phyloP scores from a whole-genome alignment of 768 basidiomycete species.

The Sistotremastrum niveocremeum region DNA sequence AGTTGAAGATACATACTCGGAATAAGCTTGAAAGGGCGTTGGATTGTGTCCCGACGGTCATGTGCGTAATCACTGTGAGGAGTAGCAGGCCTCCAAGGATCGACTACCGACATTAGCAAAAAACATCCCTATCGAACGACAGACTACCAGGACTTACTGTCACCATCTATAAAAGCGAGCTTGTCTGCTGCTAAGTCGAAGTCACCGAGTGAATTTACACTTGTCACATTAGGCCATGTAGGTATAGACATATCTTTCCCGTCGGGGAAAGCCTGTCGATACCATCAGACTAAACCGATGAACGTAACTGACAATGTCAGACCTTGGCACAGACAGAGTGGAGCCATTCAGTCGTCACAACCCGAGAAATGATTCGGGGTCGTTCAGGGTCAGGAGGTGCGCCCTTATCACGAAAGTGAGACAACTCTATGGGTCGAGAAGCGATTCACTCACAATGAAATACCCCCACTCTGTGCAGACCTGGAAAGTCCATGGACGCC shows the following conservation, averaged over 20 bases:
- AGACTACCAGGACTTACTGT: slow-evolving; percentile 30
- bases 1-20: slow-evolving; percentile 38
- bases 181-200: slow-evolving; percentile 70
- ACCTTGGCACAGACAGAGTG: slow-evolving; percentile 6
- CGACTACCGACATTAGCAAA: slow-evolving; percentile 32
- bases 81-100: slow-evolving; percentile 84
- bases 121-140: neutral
- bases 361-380: slow-evolving; percentile 68
- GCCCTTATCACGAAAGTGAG: slow-evolving; percentile 28
- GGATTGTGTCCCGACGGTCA: slow-evolving; percentile 53
- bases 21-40: slow-evolving; percentile 78
- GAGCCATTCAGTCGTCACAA: slow-evolving; percentile 58
- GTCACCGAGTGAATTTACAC: slow-evolving; percentile 75
- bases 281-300: neutral
- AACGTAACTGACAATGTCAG: neutral
- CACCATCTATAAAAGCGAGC: slow-evolving; percentile 80
- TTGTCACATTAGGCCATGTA: slow-evolving; percentile 58
- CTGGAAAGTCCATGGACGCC: slow-evolving; percentile 86
- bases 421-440: neutral
- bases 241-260: slow-evolving; percentile 69
- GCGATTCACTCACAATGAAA: slow-evolving; percentile 44
- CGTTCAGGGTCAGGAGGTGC: slow-evolving; percentile 56
- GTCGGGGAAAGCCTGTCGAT: slow-evolving; percentile 53
- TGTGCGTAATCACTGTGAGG: slow-evolving; percentile 66
- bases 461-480: slow-evolving; percentile 96